Evolutionary conservation across 495 filamentous ascomycete species (phyloP), one percentile per base, ranked within the genome.

Genomic region (Penicillium turbatum): DNA sequence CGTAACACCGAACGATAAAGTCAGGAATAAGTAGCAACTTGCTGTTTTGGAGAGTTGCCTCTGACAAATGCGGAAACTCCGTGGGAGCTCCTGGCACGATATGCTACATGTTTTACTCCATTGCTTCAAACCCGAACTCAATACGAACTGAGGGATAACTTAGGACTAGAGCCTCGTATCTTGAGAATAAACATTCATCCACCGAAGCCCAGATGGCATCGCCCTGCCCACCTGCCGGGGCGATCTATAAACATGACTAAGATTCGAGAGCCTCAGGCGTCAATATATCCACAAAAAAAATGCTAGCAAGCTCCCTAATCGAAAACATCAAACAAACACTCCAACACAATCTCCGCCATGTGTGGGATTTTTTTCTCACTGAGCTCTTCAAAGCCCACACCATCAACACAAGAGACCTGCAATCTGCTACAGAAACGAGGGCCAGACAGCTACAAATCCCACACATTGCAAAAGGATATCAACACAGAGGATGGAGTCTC

Each of bases 361-460:
- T 87, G 84, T 62, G 84, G 84, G 56, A 87, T 86, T 31, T 86
- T 78, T 58, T 82, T 82, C 60, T 80, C 82, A 9, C 57, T 80
- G 51, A 73, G 74, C 57, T 61, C 68, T 32, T 52, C 60, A 11
- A 53, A 42, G 29, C 54, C 63, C 37, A 55, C 63, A 34, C 51
- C 57, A 54, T 73, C 80, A 24, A 68, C 68, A 39, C 48, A 69
- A n/a, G 64, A 76, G 44, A 72, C 79, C 5, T 54, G 67, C 16
- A 30, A 65, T 39, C 57, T 79, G 15, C 72, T 87, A 1, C 51
- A 62, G 24, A 70, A 72, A 30, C 74, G 84, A 56, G 84, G 84
- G 6, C 84, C 84, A 8, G 84, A 87, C 64, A 73, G 73, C 53
- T 64, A 61, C 37, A 65, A 67, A 55, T 66, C 63, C n/a, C 68